A percentile compares a stretch with the other conserved stretches of the same genome.
Conservation (phyloP, 305 asterid species). For the Rubia peregrina region DNA sequence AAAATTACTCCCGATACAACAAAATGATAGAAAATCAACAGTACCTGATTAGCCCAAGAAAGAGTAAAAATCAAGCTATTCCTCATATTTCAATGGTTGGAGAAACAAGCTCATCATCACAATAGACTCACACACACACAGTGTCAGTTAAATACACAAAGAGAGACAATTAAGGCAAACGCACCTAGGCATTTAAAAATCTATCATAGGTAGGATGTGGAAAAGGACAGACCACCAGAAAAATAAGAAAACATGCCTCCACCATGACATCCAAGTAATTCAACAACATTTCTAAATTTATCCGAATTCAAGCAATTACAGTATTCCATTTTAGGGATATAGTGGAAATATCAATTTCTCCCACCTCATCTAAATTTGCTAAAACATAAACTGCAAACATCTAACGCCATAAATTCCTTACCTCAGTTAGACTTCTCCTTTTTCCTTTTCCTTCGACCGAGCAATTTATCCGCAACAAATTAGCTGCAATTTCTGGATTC, state of each 20-base stretch:
- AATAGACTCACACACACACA: neutral
- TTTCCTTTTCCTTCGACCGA: neutral
- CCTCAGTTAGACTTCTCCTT: neutral
- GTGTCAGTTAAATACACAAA: conserved; percentile 1
- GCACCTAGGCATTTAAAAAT: conserved; percentile 18
- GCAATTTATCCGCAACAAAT: conserved; percentile 1
- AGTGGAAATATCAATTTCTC: conserved; percentile 3
- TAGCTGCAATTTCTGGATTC: conserved; percentile 3
- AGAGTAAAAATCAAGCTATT: neutral
- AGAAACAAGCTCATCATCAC: conserved; percentile 7
- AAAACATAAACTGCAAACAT: conserved; percentile 2
- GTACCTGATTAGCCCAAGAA: conserved; percentile 4
- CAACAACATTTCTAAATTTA: neutral
- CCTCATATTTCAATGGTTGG: conserved; percentile 17
- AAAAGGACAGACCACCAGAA: conserved; percentile 23
- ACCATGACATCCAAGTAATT: conserved; percentile 15
- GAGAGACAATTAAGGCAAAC: conserved; percentile 11
- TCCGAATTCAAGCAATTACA: neutral
- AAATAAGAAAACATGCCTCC: conserved; percentile 12
- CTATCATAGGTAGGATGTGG: conserved; percentile 16
- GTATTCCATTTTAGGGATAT: neutral
- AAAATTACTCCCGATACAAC: neutral
- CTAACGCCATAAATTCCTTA: neutral
- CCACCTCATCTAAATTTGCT: conserved; percentile 5
- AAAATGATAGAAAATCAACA: neutral